A percentile compares a stretch with the other conserved stretches of the same genome.
These are phyloP conservation scores for Tirmania nivea DNA, from an alignment of 495 filamentous ascomycete genomes.

Conservation along the genomic window DNA sequence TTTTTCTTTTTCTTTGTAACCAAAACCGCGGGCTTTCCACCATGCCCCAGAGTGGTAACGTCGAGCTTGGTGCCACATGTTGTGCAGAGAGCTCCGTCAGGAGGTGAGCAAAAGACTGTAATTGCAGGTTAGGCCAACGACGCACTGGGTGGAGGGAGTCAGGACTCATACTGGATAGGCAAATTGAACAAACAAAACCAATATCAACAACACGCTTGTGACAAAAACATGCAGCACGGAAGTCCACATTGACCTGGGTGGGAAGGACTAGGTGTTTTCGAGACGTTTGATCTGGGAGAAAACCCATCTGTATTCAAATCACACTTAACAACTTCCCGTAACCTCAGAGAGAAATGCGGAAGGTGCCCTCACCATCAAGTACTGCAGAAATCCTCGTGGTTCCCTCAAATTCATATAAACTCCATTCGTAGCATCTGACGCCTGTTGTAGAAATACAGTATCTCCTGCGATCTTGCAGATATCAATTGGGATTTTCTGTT, in stretches of 20 bases:
- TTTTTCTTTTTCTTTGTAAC: conserved; percentile 50
- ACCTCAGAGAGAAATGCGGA: neutral
- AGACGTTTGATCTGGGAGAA: conserved; percentile 51
- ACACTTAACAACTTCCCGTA: neutral
- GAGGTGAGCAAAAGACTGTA: conserved; percentile 41
- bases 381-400: conserved; percentile 57
- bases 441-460: conserved; percentile 86
- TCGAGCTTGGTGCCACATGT: conserved; percentile 72
- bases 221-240: conserved; percentile 92
- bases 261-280: conserved; percentile 48
- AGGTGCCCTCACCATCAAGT: conserved; percentile 40
- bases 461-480: conserved; percentile 67
- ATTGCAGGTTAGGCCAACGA: neutral
- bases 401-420: conserved; percentile 55
- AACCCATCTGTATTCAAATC: conserved; percentile 36
- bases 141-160: neutral
- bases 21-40: conserved; percentile 51
- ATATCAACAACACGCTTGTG: conserved; percentile 78
- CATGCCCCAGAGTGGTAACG: conserved; percentile 41
- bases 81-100: conserved; percentile 48
- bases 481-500: conserved; percentile 63
- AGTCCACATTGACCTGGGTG: conserved; percentile 74
- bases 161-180: conserved; percentile 48
- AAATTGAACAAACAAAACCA: conserved; percentile 88
- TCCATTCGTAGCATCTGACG: conserved; percentile 69